These are phyloP conservation scores for Sporothrix phasma DNA, from an alignment of 2,329 filamentous ascomycete species.

Conservation along the genomic window DNA sequence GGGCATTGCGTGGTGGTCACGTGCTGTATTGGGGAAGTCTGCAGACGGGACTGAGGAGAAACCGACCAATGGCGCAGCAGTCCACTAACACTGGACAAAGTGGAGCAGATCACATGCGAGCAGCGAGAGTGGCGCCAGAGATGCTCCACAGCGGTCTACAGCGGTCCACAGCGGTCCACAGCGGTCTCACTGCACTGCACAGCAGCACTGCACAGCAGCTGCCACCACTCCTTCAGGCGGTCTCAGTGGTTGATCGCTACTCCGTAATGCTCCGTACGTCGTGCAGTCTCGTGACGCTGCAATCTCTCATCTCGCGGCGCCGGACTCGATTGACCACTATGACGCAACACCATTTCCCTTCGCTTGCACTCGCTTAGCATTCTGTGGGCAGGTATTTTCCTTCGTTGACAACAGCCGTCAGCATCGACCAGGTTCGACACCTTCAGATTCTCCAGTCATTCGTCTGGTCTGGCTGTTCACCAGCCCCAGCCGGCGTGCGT, in stretches of 20 bases:
- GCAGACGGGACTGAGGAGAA: not conserved
- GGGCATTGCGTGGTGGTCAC: not conserved
- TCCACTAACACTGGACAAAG: not conserved
- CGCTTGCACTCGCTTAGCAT: not conserved
- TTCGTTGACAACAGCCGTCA: not conserved
- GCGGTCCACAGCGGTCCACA: not conserved
- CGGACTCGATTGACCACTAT: not conserved
- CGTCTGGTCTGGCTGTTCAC: not conserved
- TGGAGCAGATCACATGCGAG: slow-evolving; percentile 3
- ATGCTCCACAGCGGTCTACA: not conserved
- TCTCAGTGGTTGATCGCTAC: not conserved
- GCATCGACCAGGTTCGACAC: not conserved
- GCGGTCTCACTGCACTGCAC: no score
- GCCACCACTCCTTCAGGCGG: not conserved
- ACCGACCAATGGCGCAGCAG: not conserved
- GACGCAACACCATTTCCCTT: not conserved
- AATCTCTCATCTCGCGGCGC: not conserved
- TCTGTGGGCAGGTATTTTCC: no score
- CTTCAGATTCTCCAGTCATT: not conserved
- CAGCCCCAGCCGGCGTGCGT: not conserved
- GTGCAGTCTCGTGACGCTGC: no score
- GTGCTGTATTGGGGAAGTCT: not conserved
- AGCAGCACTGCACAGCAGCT: no score
- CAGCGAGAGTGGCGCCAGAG: not conserved
- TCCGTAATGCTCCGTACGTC: no score